phyloP scores from a whole-genome alignment of 768 basidiomycete genomes.

The Leccinum boreale region DNA sequence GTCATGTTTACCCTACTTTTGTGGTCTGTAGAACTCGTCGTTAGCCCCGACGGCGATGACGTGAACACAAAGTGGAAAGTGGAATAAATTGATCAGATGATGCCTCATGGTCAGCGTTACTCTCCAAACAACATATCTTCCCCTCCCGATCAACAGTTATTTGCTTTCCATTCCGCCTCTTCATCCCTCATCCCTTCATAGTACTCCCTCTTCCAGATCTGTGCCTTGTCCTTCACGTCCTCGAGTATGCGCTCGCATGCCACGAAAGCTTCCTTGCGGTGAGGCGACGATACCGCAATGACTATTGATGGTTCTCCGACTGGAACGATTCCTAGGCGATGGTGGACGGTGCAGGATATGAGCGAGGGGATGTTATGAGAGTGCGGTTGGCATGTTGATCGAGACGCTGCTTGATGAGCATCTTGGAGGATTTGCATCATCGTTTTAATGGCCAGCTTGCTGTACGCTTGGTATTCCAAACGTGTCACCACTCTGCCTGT shows the following conservation, averaged over 20 bases:
- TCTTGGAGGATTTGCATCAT: constrained; percentile 57
- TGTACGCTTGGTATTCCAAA: constrained; percentile 83
- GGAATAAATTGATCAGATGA: constrained; percentile 36
- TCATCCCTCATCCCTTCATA: constrained; percentile 68
- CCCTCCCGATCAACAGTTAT: constrained; percentile 31
- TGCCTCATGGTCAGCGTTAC: constrained; percentile 5
- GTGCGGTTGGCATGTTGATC: constrained; percentile 40
- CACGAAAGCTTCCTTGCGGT: constrained; percentile 76
- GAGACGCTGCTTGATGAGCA: constrained; percentile 40
- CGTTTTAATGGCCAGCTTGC: constrained; percentile 75
- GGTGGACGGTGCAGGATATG: constrained; percentile 62
- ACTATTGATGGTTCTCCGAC: constrained; percentile 83
- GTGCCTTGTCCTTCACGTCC: constrained; percentile 75
- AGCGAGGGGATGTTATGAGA: constrained; percentile 33
- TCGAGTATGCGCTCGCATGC: constrained; percentile 85
- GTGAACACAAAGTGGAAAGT: constrained; percentile 74
- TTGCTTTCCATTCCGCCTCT: constrained; percentile 69
- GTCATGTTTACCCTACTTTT: constrained; percentile 82
- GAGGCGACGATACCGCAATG: constrained; percentile 80
- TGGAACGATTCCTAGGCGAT: constrained; percentile 74
- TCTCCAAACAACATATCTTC: constrained; percentile 1
- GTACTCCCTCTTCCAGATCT: constrained; percentile 91
- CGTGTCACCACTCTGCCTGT: constrained; percentile 68
- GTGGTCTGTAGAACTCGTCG: constrained; percentile 80
- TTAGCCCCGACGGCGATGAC: constrained; percentile 73